phyloP scores from a whole-genome alignment of 306 rosid genomes.

The Cucumis hystrix region DNA sequence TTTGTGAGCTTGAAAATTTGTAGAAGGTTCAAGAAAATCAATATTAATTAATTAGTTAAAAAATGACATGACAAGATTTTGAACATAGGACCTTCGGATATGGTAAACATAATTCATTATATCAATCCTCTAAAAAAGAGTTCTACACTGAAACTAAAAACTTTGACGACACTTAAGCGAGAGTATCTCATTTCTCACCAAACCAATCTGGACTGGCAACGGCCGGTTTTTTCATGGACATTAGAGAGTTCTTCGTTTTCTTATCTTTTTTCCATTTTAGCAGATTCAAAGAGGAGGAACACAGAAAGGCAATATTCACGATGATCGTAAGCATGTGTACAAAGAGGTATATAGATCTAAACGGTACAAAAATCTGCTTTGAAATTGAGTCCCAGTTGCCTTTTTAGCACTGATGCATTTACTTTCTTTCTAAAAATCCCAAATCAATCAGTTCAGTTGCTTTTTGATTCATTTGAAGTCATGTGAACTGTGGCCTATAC shows the following conservation, averaged over 20 bases:
- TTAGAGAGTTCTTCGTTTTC: neutral
- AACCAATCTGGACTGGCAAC: neutral
- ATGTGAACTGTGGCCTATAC: neutral
- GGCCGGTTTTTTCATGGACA: neutral
- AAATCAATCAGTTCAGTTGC: neutral
- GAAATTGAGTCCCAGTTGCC: neutral
- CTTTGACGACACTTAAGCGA: neutral
- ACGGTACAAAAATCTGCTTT: neutral
- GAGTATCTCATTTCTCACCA: neutral
- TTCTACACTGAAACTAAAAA: neutral
- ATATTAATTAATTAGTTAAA: no score
- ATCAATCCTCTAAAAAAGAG: no score
- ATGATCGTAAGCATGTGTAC: neutral
- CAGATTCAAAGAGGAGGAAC: neutral
- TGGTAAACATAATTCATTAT: no score
- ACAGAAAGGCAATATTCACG: neutral
- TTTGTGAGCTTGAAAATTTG: no score
- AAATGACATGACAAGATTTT: no score
- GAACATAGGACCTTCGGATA: no score
- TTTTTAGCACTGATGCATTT: neutral
- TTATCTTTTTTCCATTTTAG: neutral
- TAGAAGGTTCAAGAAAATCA: no score
- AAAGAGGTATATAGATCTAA: neutral
- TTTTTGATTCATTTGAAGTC: neutral
- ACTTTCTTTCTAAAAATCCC: neutral